phyloP scores from a whole-genome alignment of 257 asterid genomes.

The Haberlea rhodopensis region DNA sequence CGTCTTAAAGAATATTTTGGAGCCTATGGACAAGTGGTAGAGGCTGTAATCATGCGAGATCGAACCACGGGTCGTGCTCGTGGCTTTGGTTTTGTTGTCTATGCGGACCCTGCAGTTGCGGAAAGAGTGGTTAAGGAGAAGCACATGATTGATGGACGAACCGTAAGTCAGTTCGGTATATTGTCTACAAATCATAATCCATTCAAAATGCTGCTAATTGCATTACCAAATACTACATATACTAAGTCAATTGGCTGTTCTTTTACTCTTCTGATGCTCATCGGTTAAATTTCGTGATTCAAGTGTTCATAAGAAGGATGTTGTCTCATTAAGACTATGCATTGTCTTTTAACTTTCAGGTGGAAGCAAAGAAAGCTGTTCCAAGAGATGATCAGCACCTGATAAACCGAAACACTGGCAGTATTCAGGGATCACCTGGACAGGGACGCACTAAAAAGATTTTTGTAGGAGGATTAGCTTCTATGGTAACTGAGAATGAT shows the following conservation, averaged over 20 bases:
- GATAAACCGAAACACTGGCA: constrained; percentile 34
- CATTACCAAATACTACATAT: constrained; percentile 2
- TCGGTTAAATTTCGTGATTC: no score
- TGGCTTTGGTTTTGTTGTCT: constrained; percentile 55
- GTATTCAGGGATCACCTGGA: constrained; percentile 41
- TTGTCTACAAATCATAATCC: no score
- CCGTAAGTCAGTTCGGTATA: constrained; percentile 38
- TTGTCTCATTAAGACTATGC: not conserved
- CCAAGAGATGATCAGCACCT: constrained; percentile 48
- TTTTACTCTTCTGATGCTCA: not conserved
- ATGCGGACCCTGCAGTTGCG: constrained; percentile 48
- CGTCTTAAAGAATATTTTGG: constrained; percentile 46
- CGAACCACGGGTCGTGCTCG: constrained; percentile 60
- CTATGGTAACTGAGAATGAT: constrained; percentile 45
- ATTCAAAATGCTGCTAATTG: constrained; percentile 9
- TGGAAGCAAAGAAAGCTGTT: constrained; percentile 55
- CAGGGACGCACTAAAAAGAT: constrained; percentile 49
- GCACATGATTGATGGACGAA: constrained; percentile 52
- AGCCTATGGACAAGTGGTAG: constrained; percentile 47
- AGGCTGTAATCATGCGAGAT: constrained; percentile 55
- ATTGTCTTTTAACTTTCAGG: constrained; percentile 31
- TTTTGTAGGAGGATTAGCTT: constrained; percentile 50
- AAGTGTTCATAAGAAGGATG: not conserved
- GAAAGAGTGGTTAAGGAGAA: constrained; percentile 48
- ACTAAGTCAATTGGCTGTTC: not conserved